These are phyloP conservation scores for Stropharia rugosoannulata DNA, from an alignment of 768 basidiomycete species.

Conservation along the genomic window DNA sequence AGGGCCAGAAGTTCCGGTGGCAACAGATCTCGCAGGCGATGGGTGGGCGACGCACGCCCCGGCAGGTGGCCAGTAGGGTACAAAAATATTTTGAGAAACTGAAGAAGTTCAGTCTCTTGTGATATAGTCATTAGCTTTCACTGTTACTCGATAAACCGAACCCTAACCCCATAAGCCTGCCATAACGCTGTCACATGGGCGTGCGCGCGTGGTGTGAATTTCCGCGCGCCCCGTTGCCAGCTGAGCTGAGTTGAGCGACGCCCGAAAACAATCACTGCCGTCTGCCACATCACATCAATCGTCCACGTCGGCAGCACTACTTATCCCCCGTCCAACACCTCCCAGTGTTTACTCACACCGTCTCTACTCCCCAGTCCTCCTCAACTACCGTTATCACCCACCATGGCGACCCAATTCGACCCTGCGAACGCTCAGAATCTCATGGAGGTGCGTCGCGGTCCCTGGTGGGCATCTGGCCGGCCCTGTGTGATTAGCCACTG, in stretches of 20 bases:
- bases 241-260: not conserved
- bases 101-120: slow-evolving; percentile 59
- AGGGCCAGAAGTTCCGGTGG: slow-evolving; percentile 79
- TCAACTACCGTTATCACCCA: not conserved
- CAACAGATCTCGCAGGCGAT: slow-evolving; percentile 81
- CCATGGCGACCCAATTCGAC: slow-evolving; percentile 68
- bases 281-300: slow-evolving; percentile 4
- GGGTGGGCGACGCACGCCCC: slow-evolving; percentile 71
- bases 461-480: not conserved
- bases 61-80: slow-evolving; percentile 87
- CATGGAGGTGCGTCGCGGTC: slow-evolving; percentile 62
- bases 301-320: not conserved
- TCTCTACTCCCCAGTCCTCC: not conserved
- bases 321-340: not conserved
- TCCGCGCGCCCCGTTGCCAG: not conserved
- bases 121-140: slow-evolving; percentile 24
- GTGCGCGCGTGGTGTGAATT: slow-evolving; percentile 1
- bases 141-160: not conserved
- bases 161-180: no score
- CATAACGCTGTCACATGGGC: slow-evolving; percentile 2
- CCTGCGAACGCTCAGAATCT: slow-evolving; percentile 91
- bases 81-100: slow-evolving; percentile 89
- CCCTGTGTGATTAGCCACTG: not conserved
- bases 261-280: not conserved
- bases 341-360: not conserved